These are phyloP conservation scores for Xylariales sp. DNA, from an alignment of 2,329 filamentous ascomycete species.

Conservation along the genomic window DNA sequence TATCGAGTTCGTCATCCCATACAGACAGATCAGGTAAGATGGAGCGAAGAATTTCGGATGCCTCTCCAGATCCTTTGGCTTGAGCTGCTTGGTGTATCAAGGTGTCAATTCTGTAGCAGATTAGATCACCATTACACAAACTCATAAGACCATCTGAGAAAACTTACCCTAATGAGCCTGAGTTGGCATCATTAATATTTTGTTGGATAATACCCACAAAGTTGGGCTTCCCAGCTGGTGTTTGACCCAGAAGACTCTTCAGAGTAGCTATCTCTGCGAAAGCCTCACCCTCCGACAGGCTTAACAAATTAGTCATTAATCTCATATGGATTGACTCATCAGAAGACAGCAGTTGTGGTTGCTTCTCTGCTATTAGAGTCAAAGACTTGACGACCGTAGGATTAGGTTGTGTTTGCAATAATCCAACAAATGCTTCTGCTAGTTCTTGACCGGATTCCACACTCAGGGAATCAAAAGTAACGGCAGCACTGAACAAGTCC, in stretches of 20 bases:
- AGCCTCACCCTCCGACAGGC: constrained; percentile 46
- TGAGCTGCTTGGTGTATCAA: constrained; percentile 41
- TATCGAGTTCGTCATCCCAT: constrained; percentile 62
- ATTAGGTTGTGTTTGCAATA: constrained; percentile 17
- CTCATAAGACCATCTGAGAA: background rate
- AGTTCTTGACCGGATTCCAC: constrained; percentile 28
- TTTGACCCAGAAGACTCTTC: constrained; percentile 40
- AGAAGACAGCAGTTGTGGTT: constrained; percentile 37
- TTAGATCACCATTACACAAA: background rate
- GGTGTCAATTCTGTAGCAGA: constrained; percentile 41
- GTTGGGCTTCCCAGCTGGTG: constrained; percentile 36
- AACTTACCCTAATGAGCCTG: constrained; percentile 48
- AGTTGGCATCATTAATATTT: constrained; percentile 46
- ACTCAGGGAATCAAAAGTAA: constrained; percentile 37
- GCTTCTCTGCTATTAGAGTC: constrained; percentile 41
- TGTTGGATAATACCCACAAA: constrained; percentile 48
- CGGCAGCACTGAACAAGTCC: constrained; percentile 43
- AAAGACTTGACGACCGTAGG: constrained; percentile 37
- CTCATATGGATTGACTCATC: constrained; percentile 42
- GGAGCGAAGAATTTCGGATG: constrained; percentile 21
- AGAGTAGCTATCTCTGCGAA: constrained; percentile 34
- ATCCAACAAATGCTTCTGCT: constrained; percentile 23
- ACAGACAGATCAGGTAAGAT: constrained; percentile 59
- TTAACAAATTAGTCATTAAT: constrained; percentile 48
- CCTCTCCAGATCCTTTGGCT: constrained; percentile 21